Conservation (phyloP, 768 basidiomycete species). For the Auricularia sp. region DNA sequence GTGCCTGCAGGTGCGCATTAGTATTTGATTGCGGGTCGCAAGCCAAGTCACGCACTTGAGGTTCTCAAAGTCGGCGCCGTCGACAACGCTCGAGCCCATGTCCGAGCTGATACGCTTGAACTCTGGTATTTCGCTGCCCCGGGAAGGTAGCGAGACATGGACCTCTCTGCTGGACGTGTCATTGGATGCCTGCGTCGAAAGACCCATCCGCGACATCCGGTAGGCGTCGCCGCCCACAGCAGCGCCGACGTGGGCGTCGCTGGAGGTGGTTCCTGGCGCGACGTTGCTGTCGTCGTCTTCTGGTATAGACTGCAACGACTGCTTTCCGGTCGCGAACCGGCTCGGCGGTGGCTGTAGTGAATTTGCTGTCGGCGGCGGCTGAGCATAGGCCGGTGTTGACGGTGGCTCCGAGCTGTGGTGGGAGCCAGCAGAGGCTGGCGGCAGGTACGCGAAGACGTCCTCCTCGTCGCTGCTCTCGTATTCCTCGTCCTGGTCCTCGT, state of each 20-base stretch:
- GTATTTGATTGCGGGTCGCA: not conserved
- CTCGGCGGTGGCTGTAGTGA: not conserved
- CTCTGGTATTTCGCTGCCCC: slow-evolving; percentile 1
- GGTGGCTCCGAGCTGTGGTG: not conserved
- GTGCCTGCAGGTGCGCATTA: not conserved
- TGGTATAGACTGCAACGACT: not conserved
- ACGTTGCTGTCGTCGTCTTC: not conserved
- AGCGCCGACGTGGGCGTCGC: not conserved
- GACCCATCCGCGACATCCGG: slow-evolving; percentile 2
- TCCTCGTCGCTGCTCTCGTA: slow-evolving; percentile 71
- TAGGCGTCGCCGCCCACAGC: slow-evolving; percentile 3
- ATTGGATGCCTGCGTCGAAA: not conserved
- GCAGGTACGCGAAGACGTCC: slow-evolving; percentile 23
- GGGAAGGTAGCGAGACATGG: slow-evolving; percentile 6
- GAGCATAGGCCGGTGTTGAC: not conserved
- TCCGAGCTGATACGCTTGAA: slow-evolving; percentile 3
- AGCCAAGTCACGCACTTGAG: not conserved
- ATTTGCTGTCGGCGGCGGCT: not conserved
- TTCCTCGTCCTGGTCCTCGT: slow-evolving; percentile 25
- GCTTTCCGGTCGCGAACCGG: not conserved
- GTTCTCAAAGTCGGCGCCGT: slow-evolving; percentile 4
- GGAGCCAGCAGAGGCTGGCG: not conserved
- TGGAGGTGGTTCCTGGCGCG: slow-evolving; percentile 1
- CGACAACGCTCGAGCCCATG: slow-evolving; percentile 2
- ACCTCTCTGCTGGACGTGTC: slow-evolving; percentile 4